These are phyloP conservation scores for Zychaea mexicana DNA, from an alignment of 371 early-diverging fungal genomes.

Conservation along the genomic window DNA sequence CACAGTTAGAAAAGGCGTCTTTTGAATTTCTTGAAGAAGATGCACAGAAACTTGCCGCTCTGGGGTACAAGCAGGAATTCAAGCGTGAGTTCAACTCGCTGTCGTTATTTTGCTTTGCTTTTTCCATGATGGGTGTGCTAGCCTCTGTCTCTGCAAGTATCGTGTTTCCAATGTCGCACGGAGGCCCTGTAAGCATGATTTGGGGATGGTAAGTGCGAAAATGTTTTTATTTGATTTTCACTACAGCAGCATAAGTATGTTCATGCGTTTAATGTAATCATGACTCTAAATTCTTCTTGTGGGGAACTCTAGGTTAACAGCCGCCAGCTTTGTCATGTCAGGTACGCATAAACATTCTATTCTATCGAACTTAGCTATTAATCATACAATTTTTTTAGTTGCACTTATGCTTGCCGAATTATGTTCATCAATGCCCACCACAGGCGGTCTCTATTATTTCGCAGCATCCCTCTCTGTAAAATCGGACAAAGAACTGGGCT, in stretches of 20 bases:
- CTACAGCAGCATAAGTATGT: no score
- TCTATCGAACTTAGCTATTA: neutral
- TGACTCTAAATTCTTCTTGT: no score
- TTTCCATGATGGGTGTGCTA: slow-evolving; percentile 38
- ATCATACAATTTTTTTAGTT: no score
- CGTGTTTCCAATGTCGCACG: slow-evolving; percentile 18
- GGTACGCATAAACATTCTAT: neutral
- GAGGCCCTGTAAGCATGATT: slow-evolving; percentile 13
- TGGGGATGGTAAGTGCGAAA: slow-evolving; percentile 10
- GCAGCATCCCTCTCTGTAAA: slow-evolving; percentile 10
- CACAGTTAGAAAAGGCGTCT: neutral
- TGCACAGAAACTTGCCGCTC: slow-evolving; percentile 33
- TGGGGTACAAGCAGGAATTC: slow-evolving; percentile 47
- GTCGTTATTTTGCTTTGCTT: slow-evolving; percentile 33
- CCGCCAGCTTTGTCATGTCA: slow-evolving; percentile 5
- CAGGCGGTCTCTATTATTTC: slow-evolving; percentile 18
- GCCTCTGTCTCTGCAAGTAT: slow-evolving; percentile 21
- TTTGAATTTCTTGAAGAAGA: slow-evolving; percentile 26
- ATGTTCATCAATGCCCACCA: slow-evolving; percentile 11
- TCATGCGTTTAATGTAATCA: no score
- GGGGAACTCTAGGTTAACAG: neutral
- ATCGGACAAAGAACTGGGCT: slow-evolving; percentile 1
- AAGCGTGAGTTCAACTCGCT: slow-evolving; percentile 36
- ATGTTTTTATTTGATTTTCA: no score
- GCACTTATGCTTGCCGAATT: slow-evolving; percentile 18